Base-by-base conservation (phyloP, 495 filamentous ascomycete genomes). In the Aspergillus biplanus region DNA sequence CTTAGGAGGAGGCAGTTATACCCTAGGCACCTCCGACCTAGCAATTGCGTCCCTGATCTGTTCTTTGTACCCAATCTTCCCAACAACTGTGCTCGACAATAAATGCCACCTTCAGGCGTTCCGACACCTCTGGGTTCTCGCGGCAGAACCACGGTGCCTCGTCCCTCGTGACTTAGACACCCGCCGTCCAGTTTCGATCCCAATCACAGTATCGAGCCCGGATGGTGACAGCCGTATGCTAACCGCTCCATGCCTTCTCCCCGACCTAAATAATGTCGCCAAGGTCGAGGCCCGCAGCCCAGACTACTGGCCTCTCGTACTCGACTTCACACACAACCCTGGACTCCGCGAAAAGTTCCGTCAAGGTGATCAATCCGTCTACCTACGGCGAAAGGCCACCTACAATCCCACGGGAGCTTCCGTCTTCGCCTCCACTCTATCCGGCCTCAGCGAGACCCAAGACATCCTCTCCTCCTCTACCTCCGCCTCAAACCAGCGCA, bases 51-150 rank as follows among this genome's bases (percentile, higher is more conserved):
- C 91, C 1, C 82, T 99, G 7, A 83, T 99, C 16, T 91, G 93
- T 57, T 90, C 95, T 3, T 95, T 99, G 72, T 98, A 98, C 67
- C 95, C 95, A 0, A 82, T 97, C 27, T 98, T 94, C 73, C 95
- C 95, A 3, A 87, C 86, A 33, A 87, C 87, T 5, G 90, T 97
- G 4, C 87, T 95, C 54, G 95, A 98, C 78, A 97, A 97, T 70
- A 90, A 89, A 69, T 92, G 90, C 32, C 95, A 99, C 64, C 83
- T 98, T 4, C 95, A 99, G 82, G 95, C 95, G 7, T 96, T 98
- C 82, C 89, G 96, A 2, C 95, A 99, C 74, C 88, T 99, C 70
- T 99, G 95, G 95, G 93, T 96, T 13, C 83, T 99, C 9, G 95
- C 96, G 6, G 89, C 92, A 7, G 95, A 98, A 63, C 86, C 91